These are phyloP conservation scores for Fusarium caatingaense DNA, from an alignment of 2,329 filamentous ascomycete genomes.

Conservation along the genomic window DNA sequence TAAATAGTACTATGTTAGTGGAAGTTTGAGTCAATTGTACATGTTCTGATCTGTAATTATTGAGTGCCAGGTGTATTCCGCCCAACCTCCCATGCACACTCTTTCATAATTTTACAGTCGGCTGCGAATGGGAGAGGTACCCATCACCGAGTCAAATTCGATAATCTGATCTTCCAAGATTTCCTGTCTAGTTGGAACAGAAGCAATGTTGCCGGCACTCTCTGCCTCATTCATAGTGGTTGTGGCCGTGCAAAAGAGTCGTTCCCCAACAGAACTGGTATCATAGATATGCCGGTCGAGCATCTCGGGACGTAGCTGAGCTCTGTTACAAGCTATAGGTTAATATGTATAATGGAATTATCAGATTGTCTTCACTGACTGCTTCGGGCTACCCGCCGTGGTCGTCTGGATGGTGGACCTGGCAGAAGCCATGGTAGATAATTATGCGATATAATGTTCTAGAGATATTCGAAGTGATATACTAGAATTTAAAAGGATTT, in stretches of 20 bases:
- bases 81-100: neutral
- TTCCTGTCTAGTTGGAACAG: neutral
- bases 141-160: conserved; percentile 4
- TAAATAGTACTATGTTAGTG: neutral
- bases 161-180: neutral
- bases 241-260: neutral
- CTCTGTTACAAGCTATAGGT: neutral
- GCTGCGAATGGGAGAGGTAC: neutral
- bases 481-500: neutral
- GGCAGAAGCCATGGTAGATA: neutral
- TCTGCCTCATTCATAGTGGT: neutral
- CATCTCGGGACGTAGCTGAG: neutral
- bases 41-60: neutral
- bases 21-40: rapidly evolving
- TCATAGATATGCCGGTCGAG: conserved; percentile 16
- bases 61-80: neutral
- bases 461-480: neutral
- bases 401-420: neutral
- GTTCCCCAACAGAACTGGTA: conserved; percentile 7
- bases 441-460: neutral
- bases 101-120: neutral
- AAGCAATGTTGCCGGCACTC: neutral
- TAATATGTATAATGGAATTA: neutral
- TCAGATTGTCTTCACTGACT: neutral
- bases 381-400: neutral